phyloP scores from a whole-genome alignment of 1,139 yeast genomes.

The Protomyces arabidopsidicola region DNA sequence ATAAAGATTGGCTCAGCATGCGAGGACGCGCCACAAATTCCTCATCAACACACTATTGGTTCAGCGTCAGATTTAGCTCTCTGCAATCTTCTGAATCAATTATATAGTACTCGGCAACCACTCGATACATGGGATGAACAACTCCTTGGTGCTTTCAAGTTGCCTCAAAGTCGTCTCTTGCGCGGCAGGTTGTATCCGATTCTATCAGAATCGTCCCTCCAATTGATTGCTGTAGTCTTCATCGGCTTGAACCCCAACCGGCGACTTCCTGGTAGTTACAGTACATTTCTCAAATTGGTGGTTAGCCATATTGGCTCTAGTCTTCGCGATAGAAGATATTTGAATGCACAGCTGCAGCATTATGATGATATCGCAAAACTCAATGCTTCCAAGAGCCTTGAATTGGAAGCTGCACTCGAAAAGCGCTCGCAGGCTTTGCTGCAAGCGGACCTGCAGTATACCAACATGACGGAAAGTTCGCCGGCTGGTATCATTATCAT shows the following conservation, averaged over 20 bases:
- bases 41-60: neutral
- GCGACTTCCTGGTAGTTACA: neutral
- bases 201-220: neutral
- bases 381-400: constrained; percentile 18
- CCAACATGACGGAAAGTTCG: constrained; percentile 31
- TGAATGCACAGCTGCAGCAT: neutral
- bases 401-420: constrained; percentile 28
- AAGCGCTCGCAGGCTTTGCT: constrained; percentile 30
- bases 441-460: constrained; percentile 31
- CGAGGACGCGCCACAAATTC: neutral
- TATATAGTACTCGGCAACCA: neutral
- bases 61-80: neutral
- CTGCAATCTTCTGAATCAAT: neutral
- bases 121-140: neutral
- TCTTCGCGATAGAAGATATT: neutral
- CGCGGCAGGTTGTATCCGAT: neutral
- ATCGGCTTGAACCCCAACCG: neutral
- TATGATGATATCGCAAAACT: neutral
- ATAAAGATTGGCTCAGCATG: neutral
- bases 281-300: neutral
- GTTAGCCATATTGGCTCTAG: neutral
- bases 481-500: constrained; percentile 33
- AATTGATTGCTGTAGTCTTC: neutral
- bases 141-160: neutral
- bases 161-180: neutral